Conservation (phyloP, 1,284 basidiomycete genomes). For the Phenoliferia sp. region DNA sequence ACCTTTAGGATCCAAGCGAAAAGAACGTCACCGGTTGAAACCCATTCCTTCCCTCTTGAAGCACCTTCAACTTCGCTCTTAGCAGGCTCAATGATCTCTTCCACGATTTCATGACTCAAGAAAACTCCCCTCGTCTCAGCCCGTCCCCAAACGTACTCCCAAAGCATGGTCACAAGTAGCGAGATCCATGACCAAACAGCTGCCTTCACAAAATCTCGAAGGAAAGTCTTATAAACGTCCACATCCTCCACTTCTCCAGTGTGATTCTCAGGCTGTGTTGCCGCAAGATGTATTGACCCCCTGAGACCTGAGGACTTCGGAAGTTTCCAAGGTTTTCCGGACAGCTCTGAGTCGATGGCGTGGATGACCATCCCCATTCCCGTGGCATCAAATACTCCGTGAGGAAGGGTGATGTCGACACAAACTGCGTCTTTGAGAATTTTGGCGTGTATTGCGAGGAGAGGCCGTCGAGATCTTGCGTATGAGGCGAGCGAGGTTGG, state of each 20-base stretch:
- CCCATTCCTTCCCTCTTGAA: slow-evolving; percentile 1
- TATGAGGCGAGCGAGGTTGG: not conserved
- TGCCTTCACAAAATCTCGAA: not conserved
- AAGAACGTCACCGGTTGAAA: slow-evolving; percentile 6
- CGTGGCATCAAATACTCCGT: slow-evolving; percentile 6
- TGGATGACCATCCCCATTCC: not conserved
- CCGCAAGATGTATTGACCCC: too few species aligned
- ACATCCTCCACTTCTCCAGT: not conserved
- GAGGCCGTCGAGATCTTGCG: not conserved
- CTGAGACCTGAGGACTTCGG: not conserved
- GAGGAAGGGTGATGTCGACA: slow-evolving; percentile 3
- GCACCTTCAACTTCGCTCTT: not conserved
- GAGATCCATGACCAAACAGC: not conserved
- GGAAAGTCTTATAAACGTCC: not conserved
- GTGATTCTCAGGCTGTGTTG: not conserved
- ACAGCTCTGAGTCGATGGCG: slow-evolving; percentile 1
- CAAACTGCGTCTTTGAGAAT: not conserved
- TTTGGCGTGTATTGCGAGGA: not conserved
- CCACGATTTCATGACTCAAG: not conserved
- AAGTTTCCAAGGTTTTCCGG: not conserved
- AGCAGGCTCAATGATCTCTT: not conserved
- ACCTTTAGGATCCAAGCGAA: slow-evolving; percentile 5
- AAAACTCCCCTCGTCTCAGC: not conserved
- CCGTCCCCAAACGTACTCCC: not conserved
- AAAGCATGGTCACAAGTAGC: not conserved